Conservation (phyloP, 108 stramenopile species). For the Cyclotella choctawhatcheeana region DNA sequence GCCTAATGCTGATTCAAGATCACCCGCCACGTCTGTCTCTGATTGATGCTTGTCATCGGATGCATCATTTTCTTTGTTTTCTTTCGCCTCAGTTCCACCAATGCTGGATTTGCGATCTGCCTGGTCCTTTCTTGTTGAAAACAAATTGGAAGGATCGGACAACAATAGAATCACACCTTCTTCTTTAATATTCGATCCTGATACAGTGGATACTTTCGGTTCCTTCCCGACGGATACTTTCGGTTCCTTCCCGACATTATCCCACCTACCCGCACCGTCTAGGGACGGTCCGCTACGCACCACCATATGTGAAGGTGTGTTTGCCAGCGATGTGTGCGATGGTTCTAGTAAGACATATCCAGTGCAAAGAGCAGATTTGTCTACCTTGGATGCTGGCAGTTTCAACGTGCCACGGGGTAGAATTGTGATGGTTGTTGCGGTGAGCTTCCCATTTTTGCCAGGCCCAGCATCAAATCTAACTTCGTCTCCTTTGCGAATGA, state of each 20-base stretch:
- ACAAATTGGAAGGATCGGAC: conserved; percentile 70
- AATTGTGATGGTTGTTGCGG: conserved; percentile 60
- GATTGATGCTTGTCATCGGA: conserved; percentile 18
- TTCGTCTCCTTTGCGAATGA: conserved; percentile 67
- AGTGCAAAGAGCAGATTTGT: conserved; percentile 51
- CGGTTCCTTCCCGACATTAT: conserved; percentile 47
- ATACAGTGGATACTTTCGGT: conserved; percentile 24
- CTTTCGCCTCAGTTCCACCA: neutral
- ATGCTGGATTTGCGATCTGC: neutral
- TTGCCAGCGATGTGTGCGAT: conserved; percentile 60
- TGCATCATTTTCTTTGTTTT: conserved; percentile 13
- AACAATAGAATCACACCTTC: conserved; percentile 72
- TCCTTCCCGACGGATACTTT: conserved; percentile 40
- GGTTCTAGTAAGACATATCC: conserved; percentile 82
- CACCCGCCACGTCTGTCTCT: conserved; percentile 7
- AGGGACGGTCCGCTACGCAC: conserved; percentile 21
- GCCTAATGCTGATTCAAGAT: conserved; percentile 30
- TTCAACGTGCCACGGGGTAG: conserved; percentile 66
- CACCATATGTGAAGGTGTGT: conserved; percentile 48
- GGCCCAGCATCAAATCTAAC: conserved; percentile 69
- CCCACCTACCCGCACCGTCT: conserved; percentile 57
- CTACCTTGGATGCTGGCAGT: conserved; percentile 54
- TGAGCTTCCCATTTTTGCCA: conserved; percentile 70
- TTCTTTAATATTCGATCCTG: conserved; percentile 44
- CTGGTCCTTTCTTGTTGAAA: conserved; percentile 35